Conservation (phyloP, 2,329 filamentous ascomycete genomes). For the Aspergillus vadensis region DNA sequence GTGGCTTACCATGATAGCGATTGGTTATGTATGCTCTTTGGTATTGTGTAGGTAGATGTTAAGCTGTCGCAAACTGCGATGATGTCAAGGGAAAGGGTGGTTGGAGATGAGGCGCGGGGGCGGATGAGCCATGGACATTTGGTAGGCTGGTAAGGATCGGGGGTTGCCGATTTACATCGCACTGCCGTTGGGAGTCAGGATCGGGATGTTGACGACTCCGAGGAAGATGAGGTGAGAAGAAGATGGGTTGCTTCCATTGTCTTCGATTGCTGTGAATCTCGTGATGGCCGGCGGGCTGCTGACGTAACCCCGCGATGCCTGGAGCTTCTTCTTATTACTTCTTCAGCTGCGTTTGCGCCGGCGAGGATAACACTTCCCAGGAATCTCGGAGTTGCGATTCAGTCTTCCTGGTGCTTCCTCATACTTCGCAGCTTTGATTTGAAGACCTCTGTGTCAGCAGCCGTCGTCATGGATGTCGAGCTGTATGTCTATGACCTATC, state of each 20-base stretch:
- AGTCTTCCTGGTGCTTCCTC: not conserved
- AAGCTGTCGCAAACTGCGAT: constrained; percentile 3
- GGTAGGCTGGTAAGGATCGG: not conserved
- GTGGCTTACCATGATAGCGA: constrained; percentile 23
- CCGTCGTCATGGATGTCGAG: constrained; percentile 67
- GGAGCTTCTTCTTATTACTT: not conserved
- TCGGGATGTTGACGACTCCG: not conserved
- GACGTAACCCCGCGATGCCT: constrained; percentile 9
- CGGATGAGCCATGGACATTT: not conserved
- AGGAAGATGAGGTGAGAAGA: not conserved
- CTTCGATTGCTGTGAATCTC: not conserved
- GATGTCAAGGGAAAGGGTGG: constrained; percentile 9
- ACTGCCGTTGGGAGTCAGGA: not conserved
- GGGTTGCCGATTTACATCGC: not conserved
- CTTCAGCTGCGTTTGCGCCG: not conserved
- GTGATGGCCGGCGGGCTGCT: constrained; percentile 3
- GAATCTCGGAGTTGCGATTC: not conserved
- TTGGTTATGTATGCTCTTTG: not conserved
- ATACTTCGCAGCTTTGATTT: too few relatives aligned
- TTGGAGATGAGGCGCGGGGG: not conserved
- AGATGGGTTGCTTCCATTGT: not conserved
- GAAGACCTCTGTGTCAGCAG: not conserved
- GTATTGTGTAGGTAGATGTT: not conserved
- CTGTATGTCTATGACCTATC: constrained; percentile 80
- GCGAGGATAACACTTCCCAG: not conserved